Conservation (phyloP, 148 eudicot species). For the Cornus suecica region DNA sequence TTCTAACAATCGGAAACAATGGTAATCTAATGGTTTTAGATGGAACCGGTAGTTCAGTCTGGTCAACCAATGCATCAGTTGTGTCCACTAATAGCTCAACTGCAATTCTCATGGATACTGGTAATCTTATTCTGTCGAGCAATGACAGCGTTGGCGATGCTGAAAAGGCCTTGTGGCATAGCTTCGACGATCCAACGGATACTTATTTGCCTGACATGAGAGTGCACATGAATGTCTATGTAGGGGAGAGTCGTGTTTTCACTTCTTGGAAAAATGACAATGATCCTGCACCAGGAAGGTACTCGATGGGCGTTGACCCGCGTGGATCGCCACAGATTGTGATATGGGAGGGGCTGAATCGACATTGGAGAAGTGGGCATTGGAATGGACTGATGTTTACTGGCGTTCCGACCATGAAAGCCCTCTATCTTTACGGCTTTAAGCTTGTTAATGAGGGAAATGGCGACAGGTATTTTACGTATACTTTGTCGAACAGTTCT, state of each 20-base stretch:
- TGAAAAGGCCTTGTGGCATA: slow-evolving; percentile 41
- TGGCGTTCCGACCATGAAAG: slow-evolving; percentile 47
- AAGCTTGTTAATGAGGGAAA: slow-evolving; percentile 24
- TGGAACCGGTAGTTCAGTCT: slow-evolving; percentile 21
- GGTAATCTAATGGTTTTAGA: slow-evolving; percentile 43
- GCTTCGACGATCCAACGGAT: slow-evolving; percentile 53
- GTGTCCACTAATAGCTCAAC: slow-evolving; percentile 14
- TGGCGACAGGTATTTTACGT: slow-evolving; percentile 36
- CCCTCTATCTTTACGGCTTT: slow-evolving; percentile 41
- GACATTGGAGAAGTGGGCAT: slow-evolving; percentile 64
- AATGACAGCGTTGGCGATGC: neutral
- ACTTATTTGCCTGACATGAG: slow-evolving; percentile 40
- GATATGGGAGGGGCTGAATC: slow-evolving; percentile 37
- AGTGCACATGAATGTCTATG: slow-evolving; percentile 9
- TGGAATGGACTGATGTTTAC: slow-evolving; percentile 47
- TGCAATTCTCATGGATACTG: slow-evolving; percentile 38
- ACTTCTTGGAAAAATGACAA: slow-evolving; percentile 50
- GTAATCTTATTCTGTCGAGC: slow-evolving; percentile 30
- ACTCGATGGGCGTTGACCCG: slow-evolving; percentile 49
- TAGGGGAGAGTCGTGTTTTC: slow-evolving; percentile 8
- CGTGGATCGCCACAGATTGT: slow-evolving; percentile 48
- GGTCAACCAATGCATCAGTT: slow-evolving; percentile 34
- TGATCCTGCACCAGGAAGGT: slow-evolving; percentile 57
- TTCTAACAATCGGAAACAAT: slow-evolving; percentile 25
- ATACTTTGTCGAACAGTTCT: slow-evolving; percentile 21